Base-by-base conservation (phyloP, 228 moss, liverwort and hornwort species). In the Sphagnum magellanicum region DNA sequence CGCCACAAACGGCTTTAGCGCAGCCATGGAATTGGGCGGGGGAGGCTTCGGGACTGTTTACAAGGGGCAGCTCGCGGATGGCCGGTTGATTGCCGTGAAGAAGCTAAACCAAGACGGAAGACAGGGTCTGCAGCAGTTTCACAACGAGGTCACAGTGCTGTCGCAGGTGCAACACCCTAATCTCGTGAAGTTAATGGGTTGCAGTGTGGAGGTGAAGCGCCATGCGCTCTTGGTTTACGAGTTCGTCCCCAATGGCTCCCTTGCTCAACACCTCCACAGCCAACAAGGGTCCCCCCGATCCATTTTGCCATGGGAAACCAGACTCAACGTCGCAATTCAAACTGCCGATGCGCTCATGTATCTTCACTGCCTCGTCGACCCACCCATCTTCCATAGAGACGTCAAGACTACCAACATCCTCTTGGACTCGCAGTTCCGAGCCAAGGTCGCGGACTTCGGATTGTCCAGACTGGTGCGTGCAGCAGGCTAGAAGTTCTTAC, bases 31-130 rank as follows among this genome's bases (percentile, higher is more conserved):
- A 67, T 79, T 83, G 4, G 83, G 83, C 50, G 83, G 77, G 57
- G 83, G 83, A 12, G 83, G 83, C 5, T 83, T 83, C 64, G 83
- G 83, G 49, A 83, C 83, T 1, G 83, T 83, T 5, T 83, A 83
- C 10, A 65, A 72, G 17, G 83, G 83, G 17, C 74, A 77, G 59
- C 83, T 83, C 51, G 46, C 68, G 5, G 79, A 83, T n/a, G 83
- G 83, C 52, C 79, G 77, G 55, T 64, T 77, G 68, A 79, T 83
- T n/a, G 83, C 83, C 16, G 83, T 83, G 77, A 83, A 83, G 75
- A 83, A 83, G 69, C 83, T 83, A 48, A 83, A 83, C 6, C 83
- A 83, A 70, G 79, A 77, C 16, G 83, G 83, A 48, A 83, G 77
- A 61, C 83, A 83, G 65, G 83, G 83, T 17, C 67, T 79, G 53